Conservation (phyloP, 768 basidiomycete species). For the Mycena crocata region DNA sequence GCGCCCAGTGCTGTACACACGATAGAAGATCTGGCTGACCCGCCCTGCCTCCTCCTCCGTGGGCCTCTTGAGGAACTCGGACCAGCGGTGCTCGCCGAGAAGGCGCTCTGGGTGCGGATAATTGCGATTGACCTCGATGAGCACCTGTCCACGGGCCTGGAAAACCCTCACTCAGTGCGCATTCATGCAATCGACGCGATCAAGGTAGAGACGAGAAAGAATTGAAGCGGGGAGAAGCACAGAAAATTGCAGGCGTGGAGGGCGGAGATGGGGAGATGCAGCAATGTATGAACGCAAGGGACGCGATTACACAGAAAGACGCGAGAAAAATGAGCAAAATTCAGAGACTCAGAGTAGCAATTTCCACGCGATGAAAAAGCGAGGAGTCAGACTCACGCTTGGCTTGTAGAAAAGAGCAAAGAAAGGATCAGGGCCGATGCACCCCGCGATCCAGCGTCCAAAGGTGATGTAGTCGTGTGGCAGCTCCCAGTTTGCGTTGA, state of each 20-base stretch:
- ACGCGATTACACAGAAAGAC: too few relatives aligned
- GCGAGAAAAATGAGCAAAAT: too few relatives aligned
- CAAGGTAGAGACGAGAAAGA: too few relatives aligned
- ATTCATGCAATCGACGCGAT: too few relatives aligned
- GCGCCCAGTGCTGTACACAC: conserved; percentile 53
- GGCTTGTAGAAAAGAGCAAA: conserved; percentile 62
- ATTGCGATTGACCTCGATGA: conserved; percentile 58
- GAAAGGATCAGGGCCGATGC: conserved; percentile 51
- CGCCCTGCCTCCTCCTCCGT: conserved; percentile 49
- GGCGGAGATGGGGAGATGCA: too few relatives aligned
- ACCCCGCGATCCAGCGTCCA: conserved; percentile 61
- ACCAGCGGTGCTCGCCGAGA: conserved; percentile 65
- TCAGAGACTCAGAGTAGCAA: too few relatives aligned
- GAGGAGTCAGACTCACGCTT: too few relatives aligned
- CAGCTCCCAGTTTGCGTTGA: conserved; percentile 59
- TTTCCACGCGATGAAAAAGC: not conserved
- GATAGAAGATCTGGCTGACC: conserved; percentile 56
- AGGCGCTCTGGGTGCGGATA: conserved; percentile 49
- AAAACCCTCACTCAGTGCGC: not conserved
- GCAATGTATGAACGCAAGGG: too few relatives aligned
- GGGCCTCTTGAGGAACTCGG: conserved; percentile 56
- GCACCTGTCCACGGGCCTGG: conserved; percentile 61
- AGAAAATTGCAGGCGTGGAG: too few relatives aligned
- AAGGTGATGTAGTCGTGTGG: conserved; percentile 52
- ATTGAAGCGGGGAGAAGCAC: too few relatives aligned